These are phyloP conservation scores for Capsicum chinense DNA, from an alignment of 257 asterid genomes.

Conservation along the genomic window DNA sequence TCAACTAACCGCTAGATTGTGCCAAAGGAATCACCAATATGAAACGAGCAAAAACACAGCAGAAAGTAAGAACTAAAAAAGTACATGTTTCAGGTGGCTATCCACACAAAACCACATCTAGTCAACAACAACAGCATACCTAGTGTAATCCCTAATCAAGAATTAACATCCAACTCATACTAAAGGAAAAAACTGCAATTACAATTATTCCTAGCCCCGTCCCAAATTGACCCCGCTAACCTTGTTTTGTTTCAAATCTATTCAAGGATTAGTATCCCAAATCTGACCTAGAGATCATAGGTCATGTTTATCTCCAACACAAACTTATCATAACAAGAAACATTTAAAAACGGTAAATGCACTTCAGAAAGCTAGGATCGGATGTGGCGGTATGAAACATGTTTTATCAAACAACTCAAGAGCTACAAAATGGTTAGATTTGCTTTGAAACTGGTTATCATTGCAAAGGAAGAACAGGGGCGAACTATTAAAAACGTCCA, in stretches of 20 bases:
- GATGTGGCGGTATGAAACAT: neutral
- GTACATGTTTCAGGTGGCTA: neutral
- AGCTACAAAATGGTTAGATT: neutral
- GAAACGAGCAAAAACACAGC: neutral
- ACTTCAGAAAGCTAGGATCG: neutral
- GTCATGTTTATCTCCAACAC: neutral
- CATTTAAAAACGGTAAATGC: neutral
- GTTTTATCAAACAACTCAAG: neutral
- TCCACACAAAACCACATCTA: neutral
- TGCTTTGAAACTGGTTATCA: neutral
- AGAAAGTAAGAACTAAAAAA: neutral
- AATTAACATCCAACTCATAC: neutral
- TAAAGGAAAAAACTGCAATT: neutral
- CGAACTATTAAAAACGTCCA: neutral
- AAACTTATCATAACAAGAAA: too few relatives aligned
- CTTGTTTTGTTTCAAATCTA: too few relatives aligned
- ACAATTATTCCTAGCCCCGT: neutral
- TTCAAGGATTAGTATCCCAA: neutral
- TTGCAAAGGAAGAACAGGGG: neutral
- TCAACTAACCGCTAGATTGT: neutral
- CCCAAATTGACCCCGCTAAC: neutral
- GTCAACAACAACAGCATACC: neutral
- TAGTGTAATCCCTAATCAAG: too few relatives aligned
- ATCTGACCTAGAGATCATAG: neutral
- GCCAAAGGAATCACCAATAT: neutral